phyloP scores from a whole-genome alignment of 805 yeast genomes.

The Gaillardinia entomophila region DNA sequence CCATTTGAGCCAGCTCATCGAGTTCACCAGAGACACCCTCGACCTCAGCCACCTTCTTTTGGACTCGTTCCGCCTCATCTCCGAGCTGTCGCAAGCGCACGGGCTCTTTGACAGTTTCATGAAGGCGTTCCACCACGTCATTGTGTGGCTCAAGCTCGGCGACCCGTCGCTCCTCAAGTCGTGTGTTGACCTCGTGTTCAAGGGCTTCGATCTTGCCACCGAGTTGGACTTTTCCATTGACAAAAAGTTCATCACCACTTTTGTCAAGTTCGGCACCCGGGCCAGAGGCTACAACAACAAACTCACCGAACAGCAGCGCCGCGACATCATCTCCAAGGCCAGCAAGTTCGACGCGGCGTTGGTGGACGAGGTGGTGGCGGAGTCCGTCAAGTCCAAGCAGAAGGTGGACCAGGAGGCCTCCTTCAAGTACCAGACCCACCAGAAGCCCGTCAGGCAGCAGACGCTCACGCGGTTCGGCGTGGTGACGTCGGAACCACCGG shows the following conservation, averaged over 20 bases:
- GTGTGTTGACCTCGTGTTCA: conserved; percentile 66
- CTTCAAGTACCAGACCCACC: conserved; percentile 16
- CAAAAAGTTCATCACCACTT: conserved; percentile 44
- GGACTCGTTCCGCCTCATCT: conserved; percentile 52
- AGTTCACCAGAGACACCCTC: conserved; percentile 80
- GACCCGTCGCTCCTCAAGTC: conserved; percentile 68
- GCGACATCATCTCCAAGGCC: conserved; percentile 58
- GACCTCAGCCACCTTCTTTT: conserved; percentile 69
- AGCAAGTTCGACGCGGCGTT: conserved; percentile 46
- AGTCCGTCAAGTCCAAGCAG: conserved; percentile 2
- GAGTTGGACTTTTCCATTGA: conserved; percentile 50
- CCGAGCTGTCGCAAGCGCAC: conserved; percentile 4
- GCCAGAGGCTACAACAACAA: conserved; percentile 67
- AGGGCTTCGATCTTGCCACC: conserved; percentile 59
- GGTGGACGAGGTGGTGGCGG: conserved; percentile 44
- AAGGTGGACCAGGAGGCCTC: conserved; percentile 5
- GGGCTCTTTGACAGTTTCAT: conserved; percentile 48
- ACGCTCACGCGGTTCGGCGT: conserved; percentile 32
- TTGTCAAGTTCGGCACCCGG: conserved; percentile 60
- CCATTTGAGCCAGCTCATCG: conserved; percentile 53
- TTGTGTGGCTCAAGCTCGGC: conserved; percentile 78
- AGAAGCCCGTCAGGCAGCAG: conserved; percentile 25
- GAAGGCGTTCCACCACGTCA: conserved; percentile 59
- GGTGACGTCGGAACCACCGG: conserved; percentile 23
- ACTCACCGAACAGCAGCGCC: conserved; percentile 60